These are phyloP conservation scores for Neonectria faginata DNA, from an alignment of 2,329 filamentous ascomycete genomes.

Conservation along the genomic window DNA sequence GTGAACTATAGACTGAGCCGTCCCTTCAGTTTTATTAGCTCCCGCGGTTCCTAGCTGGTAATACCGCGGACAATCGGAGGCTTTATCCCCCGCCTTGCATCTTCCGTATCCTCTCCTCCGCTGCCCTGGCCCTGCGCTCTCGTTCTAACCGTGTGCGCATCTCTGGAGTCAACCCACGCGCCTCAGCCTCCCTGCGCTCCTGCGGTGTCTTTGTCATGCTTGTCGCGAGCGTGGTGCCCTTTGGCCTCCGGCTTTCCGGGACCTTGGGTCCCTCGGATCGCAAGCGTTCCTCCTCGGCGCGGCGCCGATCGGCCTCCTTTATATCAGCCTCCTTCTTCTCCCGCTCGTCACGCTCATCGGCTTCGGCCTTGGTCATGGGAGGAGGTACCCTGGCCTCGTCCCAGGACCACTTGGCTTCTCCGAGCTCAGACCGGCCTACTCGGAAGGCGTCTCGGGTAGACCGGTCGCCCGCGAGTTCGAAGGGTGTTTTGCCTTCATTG, in stretches of 20 bases:
- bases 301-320: slow-evolving; percentile 77
- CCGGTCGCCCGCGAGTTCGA: slow-evolving; percentile 88
- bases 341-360: slow-evolving; percentile 73
- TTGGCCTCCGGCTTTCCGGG: slow-evolving; percentile 60
- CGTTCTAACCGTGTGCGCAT: slow-evolving; percentile 86
- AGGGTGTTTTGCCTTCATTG: slow-evolving; percentile 83
- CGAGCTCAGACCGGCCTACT: slow-evolving; percentile 84
- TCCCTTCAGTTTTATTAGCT: too few species aligned
- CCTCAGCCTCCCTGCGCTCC: slow-evolving; percentile 86
- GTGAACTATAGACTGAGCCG: background rate
- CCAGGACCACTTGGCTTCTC: slow-evolving; percentile 84
- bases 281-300: slow-evolving; percentile 79
- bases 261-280: slow-evolving; percentile 73
- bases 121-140: slow-evolving; percentile 89
- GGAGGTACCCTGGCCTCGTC: slow-evolving; percentile 78
- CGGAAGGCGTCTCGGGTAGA: slow-evolving; percentile 91
- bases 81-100: slow-evolving; percentile 55
- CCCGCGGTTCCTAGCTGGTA: too few species aligned
- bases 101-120: slow-evolving; percentile 84
- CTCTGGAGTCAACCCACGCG: slow-evolving; percentile 86
- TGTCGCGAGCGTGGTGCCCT: slow-evolving; percentile 64
- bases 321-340: slow-evolving; percentile 77
- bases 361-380: slow-evolving; percentile 77
- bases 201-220: slow-evolving; percentile 77
- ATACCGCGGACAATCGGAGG: background rate